Evolutionary conservation across 495 filamentous ascomycete species (phyloP).

Genomic region (Hyphodiscus hymeniophilus): DNA sequence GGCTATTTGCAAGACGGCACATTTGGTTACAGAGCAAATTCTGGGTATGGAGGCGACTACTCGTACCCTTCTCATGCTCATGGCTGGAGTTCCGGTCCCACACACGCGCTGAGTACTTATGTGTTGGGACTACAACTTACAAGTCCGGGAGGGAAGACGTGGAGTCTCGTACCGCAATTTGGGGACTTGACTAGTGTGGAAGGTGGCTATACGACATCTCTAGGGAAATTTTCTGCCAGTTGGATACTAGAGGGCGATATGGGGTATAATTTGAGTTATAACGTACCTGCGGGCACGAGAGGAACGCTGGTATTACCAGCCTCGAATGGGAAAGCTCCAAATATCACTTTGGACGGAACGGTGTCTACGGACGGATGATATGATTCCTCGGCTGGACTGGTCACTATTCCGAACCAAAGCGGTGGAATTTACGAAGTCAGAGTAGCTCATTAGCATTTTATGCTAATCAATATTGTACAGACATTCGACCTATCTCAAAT

Average conservation of each 20-base stretch:
- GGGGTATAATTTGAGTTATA: constrained; percentile 17
- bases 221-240: constrained; percentile 41
- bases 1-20: constrained; percentile 50
- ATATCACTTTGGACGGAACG: too few species aligned
- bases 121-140: constrained; percentile 50
- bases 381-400: too few species aligned
- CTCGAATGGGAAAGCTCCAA: too few species aligned
- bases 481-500: too few species aligned
- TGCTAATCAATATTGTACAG: too few species aligned
- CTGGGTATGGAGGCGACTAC: constrained; percentile 40
- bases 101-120: constrained; percentile 46
- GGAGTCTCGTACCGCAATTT: constrained; percentile 49
- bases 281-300: constrained; percentile 22
- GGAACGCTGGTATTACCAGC: constrained; percentile 30
- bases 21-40: constrained; percentile 50
- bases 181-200: constrained; percentile 46
- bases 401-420: too few species aligned
- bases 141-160: constrained; percentile 39
- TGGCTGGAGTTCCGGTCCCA: constrained; percentile 55
- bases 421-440: too few species aligned
- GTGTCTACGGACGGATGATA: too few species aligned
- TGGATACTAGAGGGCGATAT: constrained; percentile 9
- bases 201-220: constrained; percentile 47
- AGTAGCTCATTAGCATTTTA: too few species aligned
- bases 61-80: constrained; percentile 46